Percentiles rank a stretch among this genome's conserved stretches.
Conservation (phyloP, 106 monocot species). For the Dioscorea alata region DNA sequence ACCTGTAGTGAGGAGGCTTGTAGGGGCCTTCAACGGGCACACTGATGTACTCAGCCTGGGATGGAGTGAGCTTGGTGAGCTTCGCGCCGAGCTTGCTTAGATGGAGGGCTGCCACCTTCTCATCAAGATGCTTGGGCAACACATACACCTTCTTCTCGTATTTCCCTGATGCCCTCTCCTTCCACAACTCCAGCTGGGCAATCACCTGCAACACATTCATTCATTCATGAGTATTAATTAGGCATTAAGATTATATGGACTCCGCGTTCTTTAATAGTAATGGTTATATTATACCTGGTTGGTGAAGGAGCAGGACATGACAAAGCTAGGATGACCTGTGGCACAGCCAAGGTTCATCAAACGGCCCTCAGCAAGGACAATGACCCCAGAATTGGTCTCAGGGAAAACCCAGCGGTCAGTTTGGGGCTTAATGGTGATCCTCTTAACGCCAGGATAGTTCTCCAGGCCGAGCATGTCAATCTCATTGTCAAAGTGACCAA, state of each 20-base stretch:
- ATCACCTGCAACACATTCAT: slow-evolving; percentile 49
- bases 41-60: slow-evolving; percentile 72
- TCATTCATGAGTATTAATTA: no score
- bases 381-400: slow-evolving; percentile 61
- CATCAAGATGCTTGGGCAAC: slow-evolving; percentile 81
- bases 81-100: slow-evolving; percentile 73
- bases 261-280: neutral
- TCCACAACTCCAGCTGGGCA: slow-evolving; percentile 87
- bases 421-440: slow-evolving; percentile 91
- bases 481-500: slow-evolving; percentile 94
- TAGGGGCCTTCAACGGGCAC: slow-evolving; percentile 68
- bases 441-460: slow-evolving; percentile 75
- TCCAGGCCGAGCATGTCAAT: slow-evolving; percentile 86
- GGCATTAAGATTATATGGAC: no score
- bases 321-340: slow-evolving; percentile 86
- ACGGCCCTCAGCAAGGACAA: slow-evolving; percentile 81
- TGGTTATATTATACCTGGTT: slow-evolving; percentile 48
- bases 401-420: slow-evolving; percentile 91
- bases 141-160: slow-evolving; percentile 93
- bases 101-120: slow-evolving; percentile 87
- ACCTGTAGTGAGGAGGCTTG: slow-evolving; percentile 82
- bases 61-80: slow-evolving; percentile 60
- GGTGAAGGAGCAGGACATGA: slow-evolving; percentile 96
- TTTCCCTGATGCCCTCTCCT: slow-evolving; percentile 64
- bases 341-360: slow-evolving; percentile 88